Conservation (phyloP, 768 basidiomycete species). For the Hypsizygus marmoreus region DNA sequence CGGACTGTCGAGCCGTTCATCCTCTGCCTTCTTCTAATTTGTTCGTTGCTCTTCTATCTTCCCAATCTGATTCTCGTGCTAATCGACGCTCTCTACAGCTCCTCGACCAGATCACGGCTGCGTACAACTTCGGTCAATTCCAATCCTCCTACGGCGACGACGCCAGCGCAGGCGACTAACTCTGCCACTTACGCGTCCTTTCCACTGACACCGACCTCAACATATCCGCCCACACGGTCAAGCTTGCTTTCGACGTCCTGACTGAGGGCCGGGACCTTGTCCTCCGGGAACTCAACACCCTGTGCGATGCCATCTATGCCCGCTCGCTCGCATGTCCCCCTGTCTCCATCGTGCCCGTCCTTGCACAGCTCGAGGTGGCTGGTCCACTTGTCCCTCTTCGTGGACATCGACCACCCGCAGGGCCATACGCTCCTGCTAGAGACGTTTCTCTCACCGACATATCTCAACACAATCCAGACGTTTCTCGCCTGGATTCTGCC, state of each 20-base stretch:
- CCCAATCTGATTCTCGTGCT: too few relatives aligned
- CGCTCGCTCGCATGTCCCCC: slow-evolving; percentile 55
- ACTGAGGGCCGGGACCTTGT: slow-evolving; percentile 94
- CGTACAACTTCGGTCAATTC: slow-evolving; percentile 97
- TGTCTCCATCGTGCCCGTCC: slow-evolving; percentile 31
- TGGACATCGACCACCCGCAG: slow-evolving; percentile 94
- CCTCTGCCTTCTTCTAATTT: too few relatives aligned
- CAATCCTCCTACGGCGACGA: slow-evolving; percentile 97
- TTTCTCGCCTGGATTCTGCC: slow-evolving; percentile 91
- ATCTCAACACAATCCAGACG: slow-evolving; percentile 97
- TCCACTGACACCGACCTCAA: slow-evolving; percentile 90
- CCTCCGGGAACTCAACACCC: slow-evolving; percentile 88
- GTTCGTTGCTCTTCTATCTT: too few relatives aligned
- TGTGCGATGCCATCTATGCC: slow-evolving; percentile 86
- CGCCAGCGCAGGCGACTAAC: slow-evolving; percentile 91
- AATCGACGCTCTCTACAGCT: slow-evolving; percentile 59
- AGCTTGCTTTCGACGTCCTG: slow-evolving; percentile 93
- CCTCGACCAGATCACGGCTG: slow-evolving; percentile 88
- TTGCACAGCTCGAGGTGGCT: slow-evolving; percentile 94
- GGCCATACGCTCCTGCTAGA: slow-evolving; percentile 90
- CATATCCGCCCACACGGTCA: slow-evolving; percentile 97
- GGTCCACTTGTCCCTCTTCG: slow-evolving; percentile 95
- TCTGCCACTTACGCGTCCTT: slow-evolving; percentile 97
- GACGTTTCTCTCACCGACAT: slow-evolving; percentile 93
- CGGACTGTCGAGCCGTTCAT: too few relatives aligned